Evolutionary conservation across 306 rosid genomes (phyloP).

Genomic region (Vicia faba): DNA sequence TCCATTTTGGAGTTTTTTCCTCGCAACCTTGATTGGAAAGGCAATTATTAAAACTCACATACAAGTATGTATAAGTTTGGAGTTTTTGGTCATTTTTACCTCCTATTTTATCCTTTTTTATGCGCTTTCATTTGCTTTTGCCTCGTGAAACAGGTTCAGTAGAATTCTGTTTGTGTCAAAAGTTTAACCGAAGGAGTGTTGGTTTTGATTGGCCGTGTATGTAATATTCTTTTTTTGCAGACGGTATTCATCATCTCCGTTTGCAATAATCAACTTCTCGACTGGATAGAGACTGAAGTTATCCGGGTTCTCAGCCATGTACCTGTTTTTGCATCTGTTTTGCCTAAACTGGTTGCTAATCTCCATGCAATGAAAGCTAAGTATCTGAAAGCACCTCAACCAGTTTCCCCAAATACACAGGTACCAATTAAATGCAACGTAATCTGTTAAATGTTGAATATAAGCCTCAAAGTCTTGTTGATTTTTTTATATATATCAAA

Average conservation of each 20-base stretch:
- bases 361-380: constrained; percentile 73
- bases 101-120: constrained; percentile 8
- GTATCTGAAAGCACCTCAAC: constrained; percentile 64
- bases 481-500: background rate
- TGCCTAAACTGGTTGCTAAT: constrained; percentile 60
- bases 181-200: too few species aligned
- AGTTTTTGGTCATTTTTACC: constrained; percentile 6
- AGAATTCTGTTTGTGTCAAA: too few species aligned
- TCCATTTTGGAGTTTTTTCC: constrained; percentile 88
- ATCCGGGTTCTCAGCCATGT: constrained; percentile 82
- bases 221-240: constrained; percentile 45
- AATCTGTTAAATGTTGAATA: constrained; percentile 20
- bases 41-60: constrained; percentile 94
- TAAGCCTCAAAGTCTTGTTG: constrained; percentile 12
- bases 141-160: too few species aligned
- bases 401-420: constrained; percentile 57
- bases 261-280: constrained; percentile 97
- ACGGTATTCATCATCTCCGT: constrained; percentile 82
- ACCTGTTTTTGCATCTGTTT: constrained; percentile 72
- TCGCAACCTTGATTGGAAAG: constrained; percentile 89
- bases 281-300: constrained; percentile 90
- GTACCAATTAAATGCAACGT: constrained; percentile 42
- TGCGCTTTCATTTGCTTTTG: constrained; percentile 9
- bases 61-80: constrained; percentile 64
- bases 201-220: constrained; percentile 11